Base-by-base conservation (phyloP, 495 filamentous ascomycete species). In the Aspergillus mulundensis region DNA sequence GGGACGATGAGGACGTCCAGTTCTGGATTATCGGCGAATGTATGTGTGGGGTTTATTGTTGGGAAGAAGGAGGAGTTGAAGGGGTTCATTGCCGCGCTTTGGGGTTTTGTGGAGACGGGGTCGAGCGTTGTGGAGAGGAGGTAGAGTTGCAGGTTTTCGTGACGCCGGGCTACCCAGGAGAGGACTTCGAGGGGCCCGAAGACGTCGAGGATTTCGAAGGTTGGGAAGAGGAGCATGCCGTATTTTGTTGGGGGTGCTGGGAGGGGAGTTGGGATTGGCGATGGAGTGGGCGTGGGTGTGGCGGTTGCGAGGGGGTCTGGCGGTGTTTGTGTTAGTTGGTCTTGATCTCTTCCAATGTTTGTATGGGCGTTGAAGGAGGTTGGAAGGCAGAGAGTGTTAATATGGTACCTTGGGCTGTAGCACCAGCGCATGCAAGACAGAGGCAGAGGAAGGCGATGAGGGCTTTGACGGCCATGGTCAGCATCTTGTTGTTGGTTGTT, bases 1-100 rank as follows among this genome's bases (percentile, higher is more conserved):
- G 85, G 87, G 3, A 91, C 70, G 43, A 90, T 64, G 4, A 90
- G 75, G 10, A 88, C 78, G 42, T 91, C 86, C 7, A 89, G 42
- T 1, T 54, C 50, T 1, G 68, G 68, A 0, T 61, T 50, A 11
- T 54, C 69, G 14, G 50, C 58, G 61, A 83, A 85, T 0, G 83
- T 86, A 66, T 84, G 84, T 7, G 86, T 88, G 32, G 86, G 84
- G 11, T 84, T 57, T 19, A 87, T 60, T 43, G 56, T 57, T 53
- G 83, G 70, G 15, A 65, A 54, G 39, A 79, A 68, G n/a, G 63
- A 56, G 25, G 48, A 52, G 28, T 47, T 47, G 40, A 44, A 39
- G 0, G 40, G 4, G 48, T 53, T 46, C 28, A 40, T 52, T 7
- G 48, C 18, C 1, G 25, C 8, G 4, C 12, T 18, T 4, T n/a